Conservation (phyloP, 345 rosid genomes). For the Gossypium thurberi region DNA sequence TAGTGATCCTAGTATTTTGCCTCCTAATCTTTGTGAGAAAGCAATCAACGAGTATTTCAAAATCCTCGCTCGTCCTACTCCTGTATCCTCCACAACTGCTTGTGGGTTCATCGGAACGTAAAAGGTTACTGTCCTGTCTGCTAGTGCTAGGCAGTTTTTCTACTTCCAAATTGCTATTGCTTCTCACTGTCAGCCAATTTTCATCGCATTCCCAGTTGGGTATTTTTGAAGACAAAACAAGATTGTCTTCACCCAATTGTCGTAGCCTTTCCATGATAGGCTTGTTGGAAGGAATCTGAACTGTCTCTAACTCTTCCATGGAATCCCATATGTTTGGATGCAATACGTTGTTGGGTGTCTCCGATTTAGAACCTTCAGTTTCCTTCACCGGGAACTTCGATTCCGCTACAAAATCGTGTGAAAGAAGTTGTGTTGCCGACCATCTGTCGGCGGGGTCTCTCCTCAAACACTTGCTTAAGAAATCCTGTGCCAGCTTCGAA, state of each 20-base stretch:
- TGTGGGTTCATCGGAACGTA: neutral
- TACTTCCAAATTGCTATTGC: constrained; percentile 13
- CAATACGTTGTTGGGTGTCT: constrained; percentile 41
- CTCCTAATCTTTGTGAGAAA: neutral
- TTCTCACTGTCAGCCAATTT: constrained; percentile 45
- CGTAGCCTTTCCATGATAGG: constrained; percentile 32
- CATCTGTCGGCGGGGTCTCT: constrained; percentile 44
- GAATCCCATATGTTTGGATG: constrained; percentile 32
- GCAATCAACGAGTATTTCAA: neutral
- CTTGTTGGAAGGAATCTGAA: constrained; percentile 2
- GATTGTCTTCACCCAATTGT: constrained; percentile 21
- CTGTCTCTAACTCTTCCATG: constrained; percentile 13
- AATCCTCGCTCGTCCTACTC: constrained; percentile 5
- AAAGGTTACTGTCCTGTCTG: neutral
- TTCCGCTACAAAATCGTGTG: constrained; percentile 30
- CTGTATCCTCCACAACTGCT: neutral
- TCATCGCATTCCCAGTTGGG: constrained; percentile 34
- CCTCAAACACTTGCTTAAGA: constrained; percentile 46
- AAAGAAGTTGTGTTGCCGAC: constrained; percentile 42
- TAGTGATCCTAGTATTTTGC: neutral
- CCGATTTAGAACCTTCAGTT: neutral
- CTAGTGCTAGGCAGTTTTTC: neutral
- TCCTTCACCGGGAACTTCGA: neutral
- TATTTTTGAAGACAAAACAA: neutral
- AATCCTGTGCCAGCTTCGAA: constrained; percentile 39